A percentile compares a stretch with the other conserved stretches of the same genome.
phyloP scores from a whole-genome alignment of 2,329 filamentous ascomycete species.

The Pochonia chlamydosporia region DNA sequence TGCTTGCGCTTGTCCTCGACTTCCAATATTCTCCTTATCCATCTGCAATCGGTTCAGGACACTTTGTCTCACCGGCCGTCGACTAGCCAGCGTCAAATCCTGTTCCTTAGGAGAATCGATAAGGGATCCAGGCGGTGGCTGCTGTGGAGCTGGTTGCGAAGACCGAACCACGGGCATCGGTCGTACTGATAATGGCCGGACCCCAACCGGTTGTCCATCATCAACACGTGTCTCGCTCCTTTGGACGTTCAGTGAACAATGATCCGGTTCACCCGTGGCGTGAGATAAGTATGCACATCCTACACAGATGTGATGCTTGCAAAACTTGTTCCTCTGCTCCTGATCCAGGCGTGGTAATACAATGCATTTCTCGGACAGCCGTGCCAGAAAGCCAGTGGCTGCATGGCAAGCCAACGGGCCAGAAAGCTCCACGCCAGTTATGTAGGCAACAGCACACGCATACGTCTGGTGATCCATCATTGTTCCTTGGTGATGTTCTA shows the following conservation, averaged over 20 bases:
- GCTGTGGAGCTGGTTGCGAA: background rate
- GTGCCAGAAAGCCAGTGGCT: constrained; percentile 5
- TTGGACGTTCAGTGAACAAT: background rate
- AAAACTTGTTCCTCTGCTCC: constrained; percentile 15
- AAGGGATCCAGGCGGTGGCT: background rate
- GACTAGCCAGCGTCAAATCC: background rate
- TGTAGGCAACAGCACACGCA: constrained; percentile 24
- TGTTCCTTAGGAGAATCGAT: background rate
- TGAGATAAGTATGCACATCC: background rate
- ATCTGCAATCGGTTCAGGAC: constrained; percentile 5
- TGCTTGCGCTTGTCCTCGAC: background rate
- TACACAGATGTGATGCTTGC: constrained; percentile 18
- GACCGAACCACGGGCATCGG: background rate
- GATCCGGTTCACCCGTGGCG: background rate
- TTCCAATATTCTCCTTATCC: background rate
- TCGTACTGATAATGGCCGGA: background rate
- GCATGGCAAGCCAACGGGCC: constrained; percentile 10
- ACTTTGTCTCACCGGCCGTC: constrained; percentile 4
- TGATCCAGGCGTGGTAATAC: constrained; percentile 17
- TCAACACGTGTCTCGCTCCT: background rate
- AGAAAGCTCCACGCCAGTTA: constrained; percentile 21
- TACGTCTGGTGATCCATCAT: constrained; percentile 18
- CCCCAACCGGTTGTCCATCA: background rate
- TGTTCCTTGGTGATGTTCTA: constrained; percentile 13
- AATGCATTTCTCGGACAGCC: constrained; percentile 22